Percentiles rank a stretch among this genome's conserved stretches.
phyloP scores from a whole-genome alignment of 345 rosid genomes.

The Hypericum perforatum region DNA sequence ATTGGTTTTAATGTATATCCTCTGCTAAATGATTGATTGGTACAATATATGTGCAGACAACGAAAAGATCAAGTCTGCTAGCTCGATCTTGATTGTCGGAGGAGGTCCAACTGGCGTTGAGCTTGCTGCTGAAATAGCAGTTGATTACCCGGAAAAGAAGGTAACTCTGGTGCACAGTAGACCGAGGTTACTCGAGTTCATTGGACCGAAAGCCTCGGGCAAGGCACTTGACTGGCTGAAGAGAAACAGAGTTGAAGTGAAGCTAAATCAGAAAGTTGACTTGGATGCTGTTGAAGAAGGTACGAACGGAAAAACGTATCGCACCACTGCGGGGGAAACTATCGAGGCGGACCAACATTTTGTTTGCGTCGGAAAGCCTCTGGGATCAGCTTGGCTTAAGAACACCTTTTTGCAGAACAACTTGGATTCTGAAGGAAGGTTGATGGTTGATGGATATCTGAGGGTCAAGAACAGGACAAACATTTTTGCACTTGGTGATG shows the following conservation, averaged over 20 bases:
- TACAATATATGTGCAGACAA: conserved; percentile 32
- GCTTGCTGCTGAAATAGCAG: conserved; percentile 81
- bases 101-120: conserved; percentile 96
- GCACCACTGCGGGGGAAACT: conserved; percentile 51
- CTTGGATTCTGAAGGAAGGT: conserved; percentile 52
- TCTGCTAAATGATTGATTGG: too few species aligned
- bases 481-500: conserved; percentile 67
- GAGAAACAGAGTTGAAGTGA: conserved; percentile 62
- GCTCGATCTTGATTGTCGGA: conserved; percentile 69
- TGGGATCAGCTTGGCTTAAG: conserved; percentile 62
- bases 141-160: conserved; percentile 69
- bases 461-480: conserved; percentile 43
- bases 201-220: conserved; percentile 56
- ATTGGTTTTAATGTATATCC: too few species aligned
- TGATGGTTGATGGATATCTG: conserved; percentile 63
- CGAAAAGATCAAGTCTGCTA: conserved; percentile 63
- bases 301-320: conserved; percentile 21
- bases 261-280: conserved; percentile 56
- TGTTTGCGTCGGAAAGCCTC: conserved; percentile 51
- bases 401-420: conserved; percentile 39
- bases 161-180: conserved; percentile 73
- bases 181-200: conserved; percentile 67
- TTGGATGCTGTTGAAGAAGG: conserved; percentile 37
- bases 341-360: conserved; percentile 71
- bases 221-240: conserved; percentile 65